Evolutionary conservation across 2,329 filamentous ascomycete genomes (phyloP).

Genomic region (Rhytidhysteron rufulum): DNA sequence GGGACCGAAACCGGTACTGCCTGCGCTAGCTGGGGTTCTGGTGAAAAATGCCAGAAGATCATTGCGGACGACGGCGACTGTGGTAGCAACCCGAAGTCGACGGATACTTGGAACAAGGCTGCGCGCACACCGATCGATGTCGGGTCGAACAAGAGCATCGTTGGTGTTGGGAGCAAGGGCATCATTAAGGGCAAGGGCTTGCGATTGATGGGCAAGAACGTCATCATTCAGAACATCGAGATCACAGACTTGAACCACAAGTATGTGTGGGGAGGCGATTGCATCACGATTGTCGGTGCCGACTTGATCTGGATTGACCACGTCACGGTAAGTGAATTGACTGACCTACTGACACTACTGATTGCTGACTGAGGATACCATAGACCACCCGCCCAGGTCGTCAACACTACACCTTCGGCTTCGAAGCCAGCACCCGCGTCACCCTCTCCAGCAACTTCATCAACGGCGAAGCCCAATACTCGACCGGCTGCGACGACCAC

Average conservation of each 20-base stretch:
- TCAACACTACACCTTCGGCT: constrained; percentile 59
- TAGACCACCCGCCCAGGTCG: constrained; percentile 56
- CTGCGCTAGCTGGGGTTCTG: constrained; percentile 48
- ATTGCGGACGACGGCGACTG: constrained; percentile 60
- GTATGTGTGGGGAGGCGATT: constrained; percentile 35
- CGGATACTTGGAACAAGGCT: constrained; percentile 49
- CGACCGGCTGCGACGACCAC: constrained; percentile 55
- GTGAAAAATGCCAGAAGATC: constrained; percentile 56
- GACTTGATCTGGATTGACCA: constrained; percentile 22
- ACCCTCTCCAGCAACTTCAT: constrained; percentile 60
- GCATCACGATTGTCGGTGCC: constrained; percentile 26
- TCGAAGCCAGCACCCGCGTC: constrained; percentile 50
- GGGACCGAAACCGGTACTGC: constrained; percentile 51
- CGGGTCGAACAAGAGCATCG: constrained; percentile 55
- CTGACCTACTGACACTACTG: neutral
- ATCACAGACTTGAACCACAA: constrained; percentile 43
- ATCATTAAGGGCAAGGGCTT: constrained; percentile 58
- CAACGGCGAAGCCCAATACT: constrained; percentile 53
- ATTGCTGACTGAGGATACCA: neutral
- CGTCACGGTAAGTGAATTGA: constrained; percentile 15
- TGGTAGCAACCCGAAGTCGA: constrained; percentile 52
- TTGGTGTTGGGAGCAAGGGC: constrained; percentile 52
- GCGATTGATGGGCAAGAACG: constrained; percentile 43
- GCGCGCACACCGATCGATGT: constrained; percentile 50
- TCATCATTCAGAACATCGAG: constrained; percentile 47